These are phyloP conservation scores for Vitis hybrid DNA, from an alignment of 177 flowering plant genomes.

Conservation along the genomic window DNA sequence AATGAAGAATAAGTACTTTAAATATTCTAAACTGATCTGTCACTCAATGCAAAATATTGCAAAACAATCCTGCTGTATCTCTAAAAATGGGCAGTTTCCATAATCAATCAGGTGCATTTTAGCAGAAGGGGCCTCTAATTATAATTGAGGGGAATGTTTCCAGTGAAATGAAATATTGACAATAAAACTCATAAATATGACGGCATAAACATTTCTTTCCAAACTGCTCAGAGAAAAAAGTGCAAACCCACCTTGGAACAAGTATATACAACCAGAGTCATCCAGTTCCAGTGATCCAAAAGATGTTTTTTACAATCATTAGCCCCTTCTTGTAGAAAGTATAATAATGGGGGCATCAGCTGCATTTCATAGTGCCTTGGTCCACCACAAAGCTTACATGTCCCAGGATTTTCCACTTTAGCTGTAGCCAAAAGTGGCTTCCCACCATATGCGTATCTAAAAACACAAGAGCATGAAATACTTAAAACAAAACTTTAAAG, in stretches of 20 bases:
- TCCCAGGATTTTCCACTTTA: constrained; percentile 40
- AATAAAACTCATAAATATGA: not conserved
- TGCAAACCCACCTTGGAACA: constrained; percentile 64
- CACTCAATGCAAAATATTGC: no score
- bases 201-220: not conserved
- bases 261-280: constrained; percentile 72
- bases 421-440: constrained; percentile 64
- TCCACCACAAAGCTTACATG: constrained; percentile 64
- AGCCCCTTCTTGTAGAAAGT: constrained; percentile 66
- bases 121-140: no score
- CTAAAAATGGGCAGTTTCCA: no score
- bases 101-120: no score
- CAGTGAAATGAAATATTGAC: not conserved
- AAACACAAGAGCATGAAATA: not conserved
- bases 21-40: no score
- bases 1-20: no score
- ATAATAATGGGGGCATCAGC: constrained; percentile 82
- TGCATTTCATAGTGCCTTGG: constrained; percentile 80
- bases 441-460: constrained; percentile 77
- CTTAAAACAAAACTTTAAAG: not conserved
- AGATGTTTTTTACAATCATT: constrained; percentile 29
- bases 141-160: no score
- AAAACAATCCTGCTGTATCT: no score
- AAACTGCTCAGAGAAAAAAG: not conserved
- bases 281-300: constrained; percentile 74